Conservation (phyloP, 1,284 basidiomycete genomes). For the Meripilus lineatus region DNA sequence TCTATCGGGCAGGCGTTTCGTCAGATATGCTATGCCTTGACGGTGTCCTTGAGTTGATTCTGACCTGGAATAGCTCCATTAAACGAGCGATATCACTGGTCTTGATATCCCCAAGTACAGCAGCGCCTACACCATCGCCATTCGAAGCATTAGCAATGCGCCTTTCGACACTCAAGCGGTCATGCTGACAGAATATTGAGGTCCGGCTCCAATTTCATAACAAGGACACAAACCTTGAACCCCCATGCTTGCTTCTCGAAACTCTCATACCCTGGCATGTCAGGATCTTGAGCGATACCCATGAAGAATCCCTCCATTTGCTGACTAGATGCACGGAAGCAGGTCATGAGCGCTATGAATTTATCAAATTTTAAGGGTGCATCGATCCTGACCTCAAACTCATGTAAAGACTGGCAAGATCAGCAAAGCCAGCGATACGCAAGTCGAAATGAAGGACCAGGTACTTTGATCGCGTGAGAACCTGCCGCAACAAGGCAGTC, state of each 20-base stretch:
- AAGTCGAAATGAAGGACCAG: slow-evolving; percentile 82
- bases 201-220: background rate
- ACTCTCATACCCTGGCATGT: slow-evolving; percentile 61
- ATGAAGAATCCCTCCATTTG: slow-evolving; percentile 82
- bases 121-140: slow-evolving; percentile 27
- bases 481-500: slow-evolving; percentile 75
- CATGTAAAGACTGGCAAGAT: slow-evolving; percentile 68
- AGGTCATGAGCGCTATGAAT: background rate
- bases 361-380: background rate
- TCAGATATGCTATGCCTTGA: background rate
- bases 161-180: slow-evolving; percentile 66
- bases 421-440: slow-evolving; percentile 79
- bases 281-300: slow-evolving; percentile 38
- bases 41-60: slow-evolving; percentile 5
- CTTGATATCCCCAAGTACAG: slow-evolving; percentile 41
- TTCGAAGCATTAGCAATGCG: slow-evolving; percentile 39
- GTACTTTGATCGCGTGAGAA: slow-evolving; percentile 60
- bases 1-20: slow-evolving; percentile 32
- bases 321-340: slow-evolving; percentile 34
- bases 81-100: slow-evolving; percentile 79
- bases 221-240: slow-evolving; percentile 55
- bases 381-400: slow-evolving; percentile 39
- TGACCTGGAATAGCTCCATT: slow-evolving; percentile 77
- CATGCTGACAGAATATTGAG: slow-evolving; percentile 43
- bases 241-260: slow-evolving; percentile 71